phyloP scores from a whole-genome alignment of 176 grass and related monocot genomes.

The Guadua angustifolia region DNA sequence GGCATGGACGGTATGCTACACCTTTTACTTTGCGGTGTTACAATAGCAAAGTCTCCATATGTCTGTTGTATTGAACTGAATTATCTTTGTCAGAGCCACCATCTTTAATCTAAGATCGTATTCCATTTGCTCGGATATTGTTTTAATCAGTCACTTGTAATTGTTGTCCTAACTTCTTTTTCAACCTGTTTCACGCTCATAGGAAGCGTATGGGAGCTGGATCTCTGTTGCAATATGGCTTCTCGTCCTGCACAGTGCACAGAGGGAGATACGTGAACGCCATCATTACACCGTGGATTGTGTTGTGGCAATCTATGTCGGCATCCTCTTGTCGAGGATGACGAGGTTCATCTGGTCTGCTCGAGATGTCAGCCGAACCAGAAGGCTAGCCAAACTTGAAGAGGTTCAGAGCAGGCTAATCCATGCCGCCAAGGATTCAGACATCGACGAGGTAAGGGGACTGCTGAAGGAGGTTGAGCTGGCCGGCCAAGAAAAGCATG shows the following conservation, averaged over 20 bases:
- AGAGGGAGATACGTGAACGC: slow-evolving; percentile 83
- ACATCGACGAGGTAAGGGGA: slow-evolving; percentile 64
- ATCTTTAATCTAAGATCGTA: background rate
- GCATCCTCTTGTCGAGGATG: slow-evolving; percentile 90
- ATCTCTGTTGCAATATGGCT: slow-evolving; percentile 76
- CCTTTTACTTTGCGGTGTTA: slow-evolving; percentile 6
- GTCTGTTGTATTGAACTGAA: slow-evolving; percentile 10
- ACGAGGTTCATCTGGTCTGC: slow-evolving; percentile 81
- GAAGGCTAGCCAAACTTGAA: slow-evolving; percentile 72
- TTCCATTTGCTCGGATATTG: background rate
- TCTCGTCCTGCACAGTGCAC: slow-evolving; percentile 75
- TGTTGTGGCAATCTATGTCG: slow-evolving; percentile 79
- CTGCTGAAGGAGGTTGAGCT: slow-evolving; percentile 76
- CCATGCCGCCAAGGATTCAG: slow-evolving; percentile 75
- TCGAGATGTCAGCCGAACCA: slow-evolving; percentile 52
- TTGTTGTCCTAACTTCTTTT: slow-evolving; percentile 11
- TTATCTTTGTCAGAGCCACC: slow-evolving; percentile 12
- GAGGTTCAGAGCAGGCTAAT: slow-evolving; percentile 65
- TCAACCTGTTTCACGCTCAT: background rate
- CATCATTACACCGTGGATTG: slow-evolving; percentile 90
- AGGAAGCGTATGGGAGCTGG: slow-evolving; percentile 97
- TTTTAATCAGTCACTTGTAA: background rate
- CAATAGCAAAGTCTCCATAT: background rate
- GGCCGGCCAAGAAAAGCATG: slow-evolving; percentile 64
- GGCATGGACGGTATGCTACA: slow-evolving; percentile 77